Evolutionary conservation across 371 early-diverging fungal species (phyloP), one percentile per base, ranked within the genome.

Genomic region (Lichtheimia corymbifera): DNA sequence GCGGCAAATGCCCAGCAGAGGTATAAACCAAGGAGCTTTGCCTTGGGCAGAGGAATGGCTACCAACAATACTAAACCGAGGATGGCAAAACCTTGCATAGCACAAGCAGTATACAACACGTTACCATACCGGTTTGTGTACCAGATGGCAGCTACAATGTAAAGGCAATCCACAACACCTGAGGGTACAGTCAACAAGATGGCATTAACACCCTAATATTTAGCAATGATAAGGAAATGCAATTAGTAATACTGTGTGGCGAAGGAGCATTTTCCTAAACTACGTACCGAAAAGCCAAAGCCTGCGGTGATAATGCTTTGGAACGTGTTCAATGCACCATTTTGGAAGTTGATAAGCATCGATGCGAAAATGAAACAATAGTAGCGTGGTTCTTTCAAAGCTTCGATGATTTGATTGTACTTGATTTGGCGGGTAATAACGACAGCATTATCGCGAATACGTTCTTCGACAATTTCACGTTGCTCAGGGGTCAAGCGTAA

Each of bases 241-340:
- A 35, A 28, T 35, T 35, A 35, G 35, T 35, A 5, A 35, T 35
- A 9, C 9, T 11, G 11, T 35, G 35, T 35, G 35, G 35, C 35
- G 11, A 35, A 35, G 35, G 11, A 35, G 40, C 41, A 51, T 6
- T 28, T 35, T 9, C 11, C 28, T 20, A 2, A 55, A 42, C 22
- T n/a, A 35, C 45, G 47, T 65, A 65, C 66, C 52, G 57, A 50
- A 61, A 72, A 72, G 15, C 68, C 68, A 41, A 72, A 63, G 1
- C 58, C 65, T 22, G 30, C 42, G 2, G 68, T 65, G 27, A 68
- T 63, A n/a, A 72, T 62, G 24, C 59, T 27, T 18, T 53, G 58
- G 58, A 69, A 72, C 7, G 64, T 73, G 51, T 50, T 65, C 67
- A 70, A 60, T 5, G 73, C 80, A 65, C 80, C 67, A 45, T 79